Evolutionary conservation across 441 rosid species (phyloP).

Genomic region (Populus tomentosa): DNA sequence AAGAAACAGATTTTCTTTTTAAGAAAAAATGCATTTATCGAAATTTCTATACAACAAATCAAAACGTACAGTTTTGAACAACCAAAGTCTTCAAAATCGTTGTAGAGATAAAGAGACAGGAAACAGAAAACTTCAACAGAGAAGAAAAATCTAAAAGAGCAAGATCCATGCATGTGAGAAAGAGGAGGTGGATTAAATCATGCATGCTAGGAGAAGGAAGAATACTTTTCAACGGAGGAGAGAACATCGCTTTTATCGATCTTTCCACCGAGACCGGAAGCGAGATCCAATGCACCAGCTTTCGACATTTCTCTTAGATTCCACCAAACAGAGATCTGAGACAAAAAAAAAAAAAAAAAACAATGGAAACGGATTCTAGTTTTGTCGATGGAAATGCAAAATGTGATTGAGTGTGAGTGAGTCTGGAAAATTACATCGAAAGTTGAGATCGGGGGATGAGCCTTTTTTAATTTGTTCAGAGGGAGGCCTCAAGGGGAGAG

Average conservation of each 20-base stretch:
- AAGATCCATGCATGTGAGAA: not conserved
- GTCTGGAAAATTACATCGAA: not conserved
- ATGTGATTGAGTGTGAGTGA: not conserved
- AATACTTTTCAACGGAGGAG: constrained; percentile 78
- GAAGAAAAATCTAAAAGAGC: not conserved
- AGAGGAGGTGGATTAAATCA: not conserved
- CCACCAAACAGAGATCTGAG: not conserved
- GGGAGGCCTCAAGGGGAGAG: not conserved
- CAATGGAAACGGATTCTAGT: too few species aligned
- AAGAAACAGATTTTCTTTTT: not conserved
- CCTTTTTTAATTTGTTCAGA: not conserved
- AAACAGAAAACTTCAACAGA: not conserved
- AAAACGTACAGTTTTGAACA: not conserved
- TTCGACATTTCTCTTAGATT: constrained; percentile 38
- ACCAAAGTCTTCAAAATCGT: not conserved
- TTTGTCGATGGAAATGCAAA: not conserved
- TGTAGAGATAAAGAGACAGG: not conserved
- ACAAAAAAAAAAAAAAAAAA: too few species aligned
- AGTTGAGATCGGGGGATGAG: not conserved
- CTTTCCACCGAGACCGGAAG: constrained; percentile 83
- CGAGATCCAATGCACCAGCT: constrained; percentile 81
- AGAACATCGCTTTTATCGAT: constrained; percentile 71
- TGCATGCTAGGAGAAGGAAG: not conserved
- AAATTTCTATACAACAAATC: not conserved
- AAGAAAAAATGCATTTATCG: not conserved